Base-by-base conservation (phyloP, 2,329 filamentous ascomycete species). In the Zalaria obscura region DNA sequence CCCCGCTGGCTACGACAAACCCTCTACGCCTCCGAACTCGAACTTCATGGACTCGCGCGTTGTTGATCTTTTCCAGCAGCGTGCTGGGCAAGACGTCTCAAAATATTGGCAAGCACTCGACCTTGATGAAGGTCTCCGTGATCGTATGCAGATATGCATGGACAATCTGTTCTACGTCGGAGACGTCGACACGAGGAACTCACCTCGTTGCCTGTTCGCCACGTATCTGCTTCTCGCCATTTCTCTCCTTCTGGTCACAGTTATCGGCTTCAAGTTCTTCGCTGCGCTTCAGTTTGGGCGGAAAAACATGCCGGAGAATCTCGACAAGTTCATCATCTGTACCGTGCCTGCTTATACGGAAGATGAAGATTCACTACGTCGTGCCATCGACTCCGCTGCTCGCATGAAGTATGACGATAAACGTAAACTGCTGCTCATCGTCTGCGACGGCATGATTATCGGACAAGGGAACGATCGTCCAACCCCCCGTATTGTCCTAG, bases 381-480 rank as follows among this genome's bases (percentile, higher is more conserved):
- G 89, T 70, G 91, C 91, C 45, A 94, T 98, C 53, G 91, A 98
- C 60, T 98, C 91, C 0, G 83, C 86, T 45, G 88, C 91, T 27
- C 76, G 87, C 46, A 95, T 95, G 87, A 80, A 79, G 50, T 98
- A 98, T 57, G 91, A 98, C 55, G 89, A 98, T 59, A 98, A 98
- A 69, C 85, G 91, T 55, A 98, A 98, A 69, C 73, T 98, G 8
- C 70, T 98, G 26, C 78, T 94, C 50, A 73, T 98, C 47, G 72
- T 98, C 48, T 98, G 91, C 55, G 91, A 98, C 56, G 91, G 91
- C 64, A 96, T 98, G 89, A 98, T 98, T 68, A 93, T 98, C 50
- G 91, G 91, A 55, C 88, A 95, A 66, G 91, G 91, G 56, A 98
- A 98, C 63, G 91, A 98, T 60, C 77, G 87, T 47, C 86, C 91